Evolutionary conservation across 2,329 filamentous ascomycete genomes (phyloP), one percentile per base, ranked within the genome.

Genomic region (Penicillium paneum): DNA sequence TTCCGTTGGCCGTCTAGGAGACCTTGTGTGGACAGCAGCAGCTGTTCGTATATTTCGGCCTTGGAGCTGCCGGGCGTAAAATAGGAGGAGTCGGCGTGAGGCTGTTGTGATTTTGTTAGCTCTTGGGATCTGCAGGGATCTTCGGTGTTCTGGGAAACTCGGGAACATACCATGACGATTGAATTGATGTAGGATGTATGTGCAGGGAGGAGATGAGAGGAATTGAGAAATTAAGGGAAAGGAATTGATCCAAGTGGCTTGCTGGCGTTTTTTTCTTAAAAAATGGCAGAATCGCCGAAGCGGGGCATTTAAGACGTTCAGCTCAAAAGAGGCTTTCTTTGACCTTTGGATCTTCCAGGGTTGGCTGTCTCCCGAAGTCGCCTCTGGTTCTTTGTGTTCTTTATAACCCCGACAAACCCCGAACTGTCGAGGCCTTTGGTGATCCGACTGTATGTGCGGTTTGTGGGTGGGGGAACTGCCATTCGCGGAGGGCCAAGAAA

Each of bases 71-170:
- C 67, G 26, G 65, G 57, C 32, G 66, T 57, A 63, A 79, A 79
- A 58, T 72, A 71, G n/a, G 77, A 75, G 21, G 75, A 69, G 62
- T 79, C 76, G 55, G 77, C 77, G 70, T 79, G 77, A 54, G 74
- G 75, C 77, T 79, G 52, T 49, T 21, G 31, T 35, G 31, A 55
- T 51, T 19, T 11, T 32, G 29, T 57, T 41, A 58, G 57, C 24
- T 34, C 17, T 35, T 19, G 13, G 31, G 31, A 6, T 32, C n/a
- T 44, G 44, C 12, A 45, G 41, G 29, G 45, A 49, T 53, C 51
- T 15, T 48, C 36, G 26, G 42, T 19, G 21, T 48, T 36, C 8
- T n/a, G 24, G 12, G 36, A 8, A 4, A 28, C 39, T 36, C 29
- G 26, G 35, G 19, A 47, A 35, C 44, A n/a, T 54, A 54, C 51